Evolutionary conservation across 2,329 filamentous ascomycete genomes (phyloP).

Genomic region (Mycocentrospora acerina): DNA sequence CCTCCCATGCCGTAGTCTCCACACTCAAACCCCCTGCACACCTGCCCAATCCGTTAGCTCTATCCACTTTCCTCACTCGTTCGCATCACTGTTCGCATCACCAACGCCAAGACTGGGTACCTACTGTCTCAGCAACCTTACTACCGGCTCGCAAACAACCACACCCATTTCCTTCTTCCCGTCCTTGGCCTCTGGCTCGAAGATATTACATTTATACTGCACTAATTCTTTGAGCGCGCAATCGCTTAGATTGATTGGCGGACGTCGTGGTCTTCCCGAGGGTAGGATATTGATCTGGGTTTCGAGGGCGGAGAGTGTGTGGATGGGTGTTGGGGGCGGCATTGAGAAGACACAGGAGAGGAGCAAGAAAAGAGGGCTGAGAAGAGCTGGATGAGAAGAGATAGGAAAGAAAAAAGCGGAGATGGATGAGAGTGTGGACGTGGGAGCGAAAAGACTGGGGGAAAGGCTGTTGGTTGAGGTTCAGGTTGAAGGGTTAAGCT

Average conservation of each 20-base stretch:
- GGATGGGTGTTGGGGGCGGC: conserved; percentile 58
- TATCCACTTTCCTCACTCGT: not conserved
- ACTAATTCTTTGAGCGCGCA: conserved; percentile 62
- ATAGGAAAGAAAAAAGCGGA: conserved; percentile 3
- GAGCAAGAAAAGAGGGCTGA: not conserved
- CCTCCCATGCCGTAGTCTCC: conserved; percentile 64
- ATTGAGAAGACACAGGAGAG: conserved; percentile 38
- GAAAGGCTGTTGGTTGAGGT: conserved; percentile 52
- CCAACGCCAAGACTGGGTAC: conserved; percentile 34
- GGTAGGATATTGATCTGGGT: conserved; percentile 54
- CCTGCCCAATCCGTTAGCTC: conserved; percentile 27
- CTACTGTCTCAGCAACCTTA: conserved; percentile 61
- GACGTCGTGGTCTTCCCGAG: conserved; percentile 55
- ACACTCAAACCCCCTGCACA: conserved; percentile 59
- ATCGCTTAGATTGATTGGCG: conserved; percentile 53
- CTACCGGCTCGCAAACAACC: conserved; percentile 58
- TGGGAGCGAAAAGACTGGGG: conserved; percentile 51
- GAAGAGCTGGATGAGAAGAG: conserved; percentile 1
- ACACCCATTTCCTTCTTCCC: conserved; percentile 43
- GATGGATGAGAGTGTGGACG: conserved; percentile 20
- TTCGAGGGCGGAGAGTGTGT: conserved; percentile 55
- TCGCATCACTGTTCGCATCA: not conserved
- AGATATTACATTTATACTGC: conserved; percentile 63
- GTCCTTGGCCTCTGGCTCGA: conserved; percentile 22
- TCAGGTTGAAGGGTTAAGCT: conserved; percentile 31